These are phyloP conservation scores for Ogataea pilisensis DNA, from an alignment of 805 yeast genomes.

Conservation along the genomic window DNA sequence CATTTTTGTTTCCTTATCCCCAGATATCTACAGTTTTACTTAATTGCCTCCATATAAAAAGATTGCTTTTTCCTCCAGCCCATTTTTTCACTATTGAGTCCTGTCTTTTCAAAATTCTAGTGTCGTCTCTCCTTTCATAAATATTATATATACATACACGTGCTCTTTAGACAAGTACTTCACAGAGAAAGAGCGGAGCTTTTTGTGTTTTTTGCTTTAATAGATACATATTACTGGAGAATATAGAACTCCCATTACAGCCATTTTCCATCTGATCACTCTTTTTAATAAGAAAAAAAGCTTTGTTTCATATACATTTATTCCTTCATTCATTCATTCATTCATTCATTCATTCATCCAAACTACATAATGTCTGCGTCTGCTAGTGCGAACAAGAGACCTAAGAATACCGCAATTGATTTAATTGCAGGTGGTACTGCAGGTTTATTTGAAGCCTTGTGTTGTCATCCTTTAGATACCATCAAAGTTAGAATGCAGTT, in stretches of 20 bases:
- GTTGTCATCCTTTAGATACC: constrained; percentile 98
- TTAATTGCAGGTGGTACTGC: constrained; percentile 95
- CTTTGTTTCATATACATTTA: too few relatives aligned
- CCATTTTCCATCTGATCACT: too few relatives aligned
- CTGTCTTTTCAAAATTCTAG: background rate
- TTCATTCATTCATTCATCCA: background rate
- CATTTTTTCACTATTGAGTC: background rate
- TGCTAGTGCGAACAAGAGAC: constrained; percentile 20
- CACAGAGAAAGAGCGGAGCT: too few relatives aligned
- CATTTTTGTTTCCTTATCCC: constrained; percentile 4
- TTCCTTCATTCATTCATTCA: too few relatives aligned
- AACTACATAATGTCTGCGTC: constrained; percentile 18
- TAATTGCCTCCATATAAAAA: background rate
- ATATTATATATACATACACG: too few relatives aligned
- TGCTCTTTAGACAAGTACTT: too few relatives aligned
- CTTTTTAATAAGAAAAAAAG: too few relatives aligned
- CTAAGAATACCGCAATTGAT: constrained; percentile 51
- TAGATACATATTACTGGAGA: too few relatives aligned
- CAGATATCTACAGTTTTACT: background rate
- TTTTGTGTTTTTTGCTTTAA: too few relatives aligned
- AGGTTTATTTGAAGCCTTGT: constrained; percentile 93
- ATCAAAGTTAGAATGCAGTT: constrained; percentile 97
- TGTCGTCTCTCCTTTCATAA: background rate
- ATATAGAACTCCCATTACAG: too few relatives aligned
- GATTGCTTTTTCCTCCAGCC: background rate